A percentile compares a stretch with the other conserved stretches of the same genome.
These are phyloP conservation scores for Trametes pubescens DNA, from an alignment of 1,284 basidiomycete genomes.

Conservation along the genomic window DNA sequence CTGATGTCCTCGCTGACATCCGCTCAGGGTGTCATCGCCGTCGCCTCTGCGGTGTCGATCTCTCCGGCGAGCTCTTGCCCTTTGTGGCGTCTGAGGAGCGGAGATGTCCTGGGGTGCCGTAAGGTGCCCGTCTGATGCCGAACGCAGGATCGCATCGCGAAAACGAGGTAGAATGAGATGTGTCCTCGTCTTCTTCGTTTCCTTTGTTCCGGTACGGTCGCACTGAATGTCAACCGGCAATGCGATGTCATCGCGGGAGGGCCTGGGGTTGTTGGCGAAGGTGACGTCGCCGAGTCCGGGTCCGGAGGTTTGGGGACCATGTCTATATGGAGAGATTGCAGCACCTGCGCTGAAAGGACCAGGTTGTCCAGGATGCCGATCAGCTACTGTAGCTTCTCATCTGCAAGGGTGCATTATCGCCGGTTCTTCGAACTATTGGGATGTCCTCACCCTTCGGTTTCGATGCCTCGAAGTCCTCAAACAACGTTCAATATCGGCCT, in stretches of 20 bases:
- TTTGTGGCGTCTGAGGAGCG: constrained; percentile 63
- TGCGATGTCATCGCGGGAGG: constrained; percentile 11
- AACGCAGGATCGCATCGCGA: constrained; percentile 45
- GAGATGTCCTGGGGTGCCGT: constrained; percentile 51
- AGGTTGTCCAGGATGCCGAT: too few species aligned
- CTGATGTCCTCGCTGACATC: not conserved
- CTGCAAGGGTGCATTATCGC: too few species aligned
- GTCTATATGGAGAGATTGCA: not conserved
- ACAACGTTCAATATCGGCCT: too few species aligned
- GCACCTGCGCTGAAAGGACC: not conserved
- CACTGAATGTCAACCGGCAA: not conserved
- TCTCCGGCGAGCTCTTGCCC: constrained; percentile 14
- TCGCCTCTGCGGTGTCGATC: not conserved
- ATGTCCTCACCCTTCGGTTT: too few species aligned
- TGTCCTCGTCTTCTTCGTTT: constrained; percentile 2
- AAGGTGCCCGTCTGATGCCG: constrained; percentile 39
- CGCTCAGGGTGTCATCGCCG: constrained; percentile 1
- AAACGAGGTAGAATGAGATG: constrained; percentile 34
- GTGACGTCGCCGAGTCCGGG: not conserved
- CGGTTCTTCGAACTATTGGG: too few species aligned
- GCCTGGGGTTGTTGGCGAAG: not conserved
- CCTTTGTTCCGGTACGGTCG: constrained; percentile 7
- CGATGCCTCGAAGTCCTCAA: too few species aligned
- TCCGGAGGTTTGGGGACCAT: not conserved
- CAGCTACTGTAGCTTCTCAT: too few species aligned